A percentile compares a stretch with the other conserved stretches of the same genome.
These are phyloP conservation scores for Euphorbia neoarborescens DNA, from an alignment of 441 rosid genomes.

Conservation along the genomic window DNA sequence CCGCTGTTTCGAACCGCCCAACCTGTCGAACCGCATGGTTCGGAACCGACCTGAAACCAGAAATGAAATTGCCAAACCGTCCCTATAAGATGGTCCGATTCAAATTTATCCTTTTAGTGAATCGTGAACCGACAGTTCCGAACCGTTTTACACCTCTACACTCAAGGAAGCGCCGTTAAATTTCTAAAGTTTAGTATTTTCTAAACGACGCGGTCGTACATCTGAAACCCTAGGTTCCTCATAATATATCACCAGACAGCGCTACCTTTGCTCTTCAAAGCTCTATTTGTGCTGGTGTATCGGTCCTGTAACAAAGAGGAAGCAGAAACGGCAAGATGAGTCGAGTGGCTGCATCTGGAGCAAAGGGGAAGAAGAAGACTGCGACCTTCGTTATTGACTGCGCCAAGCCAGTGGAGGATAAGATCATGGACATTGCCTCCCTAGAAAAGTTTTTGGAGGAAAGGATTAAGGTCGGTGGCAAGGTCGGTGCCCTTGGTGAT, in stretches of 20 bases:
- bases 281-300: neutral
- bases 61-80: too few species aligned
- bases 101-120: too few species aligned
- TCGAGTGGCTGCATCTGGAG: constrained; percentile 26
- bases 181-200: too few species aligned
- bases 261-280: neutral
- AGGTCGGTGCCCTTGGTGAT: constrained; percentile 71
- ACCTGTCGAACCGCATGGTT: too few species aligned
- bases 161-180: too few species aligned
- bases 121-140: too few species aligned
- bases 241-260: neutral
- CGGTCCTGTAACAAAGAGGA: neutral
- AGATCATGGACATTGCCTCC: constrained; percentile 78
- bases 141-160: too few species aligned
- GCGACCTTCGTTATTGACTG: constrained; percentile 58
- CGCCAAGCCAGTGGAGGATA: constrained; percentile 77
- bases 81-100: too few species aligned
- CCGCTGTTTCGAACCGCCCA: too few species aligned
- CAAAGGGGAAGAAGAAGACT: constrained; percentile 58
- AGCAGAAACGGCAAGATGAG: constrained; percentile 30
- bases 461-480: constrained; percentile 72
- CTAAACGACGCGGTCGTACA: neutral
- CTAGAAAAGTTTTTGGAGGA: constrained; percentile 81
- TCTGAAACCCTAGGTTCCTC: neutral
- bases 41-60: too few species aligned